A percentile compares a stretch with the other conserved stretches of the same genome.
Conservation (phyloP, 108 stramenopile species). For the Seminavis robusta region DNA sequence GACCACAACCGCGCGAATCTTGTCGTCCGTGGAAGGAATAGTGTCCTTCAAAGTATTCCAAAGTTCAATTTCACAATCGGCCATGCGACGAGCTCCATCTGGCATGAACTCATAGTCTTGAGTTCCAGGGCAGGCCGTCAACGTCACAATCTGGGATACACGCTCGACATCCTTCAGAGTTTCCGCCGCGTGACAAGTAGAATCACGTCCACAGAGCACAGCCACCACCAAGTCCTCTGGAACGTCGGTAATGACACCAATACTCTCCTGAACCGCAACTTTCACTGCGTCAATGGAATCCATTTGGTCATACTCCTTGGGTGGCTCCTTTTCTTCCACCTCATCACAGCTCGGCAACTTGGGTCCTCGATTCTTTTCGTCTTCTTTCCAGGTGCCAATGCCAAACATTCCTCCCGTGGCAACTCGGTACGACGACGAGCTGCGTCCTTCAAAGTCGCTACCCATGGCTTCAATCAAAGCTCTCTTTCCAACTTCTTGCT, state of each 20-base stretch:
- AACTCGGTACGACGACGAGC: constrained; percentile 52
- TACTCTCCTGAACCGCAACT: constrained; percentile 6
- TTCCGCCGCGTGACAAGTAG: constrained; percentile 6
- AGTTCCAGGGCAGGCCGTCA: constrained; percentile 6
- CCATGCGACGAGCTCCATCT: constrained; percentile 1
- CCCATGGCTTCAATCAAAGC: constrained; percentile 32
- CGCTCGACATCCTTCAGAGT: neutral
- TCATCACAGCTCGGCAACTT: constrained; percentile 6
- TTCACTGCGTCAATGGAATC: neutral
- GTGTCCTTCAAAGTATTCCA: neutral
- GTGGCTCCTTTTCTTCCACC: neutral
- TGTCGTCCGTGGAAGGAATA: neutral
- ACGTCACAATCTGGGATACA: neutral
- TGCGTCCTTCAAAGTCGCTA: constrained; percentile 10
- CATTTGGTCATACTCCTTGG: neutral
- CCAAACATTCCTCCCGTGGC: constrained; percentile 84
- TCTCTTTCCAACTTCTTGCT: constrained; percentile 21
- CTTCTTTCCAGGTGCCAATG: constrained; percentile 73
- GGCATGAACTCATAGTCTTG: neutral
- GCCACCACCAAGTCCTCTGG: constrained; percentile 3
- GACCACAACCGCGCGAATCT: constrained; percentile 21
- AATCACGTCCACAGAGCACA: constrained; percentile 20
- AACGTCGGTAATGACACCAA: constrained; percentile 3
- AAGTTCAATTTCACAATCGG: constrained; percentile 34
- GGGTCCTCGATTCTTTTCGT: constrained; percentile 69